Conservation (phyloP, 805 yeast species). For the Clavispora phyllophila region DNA sequence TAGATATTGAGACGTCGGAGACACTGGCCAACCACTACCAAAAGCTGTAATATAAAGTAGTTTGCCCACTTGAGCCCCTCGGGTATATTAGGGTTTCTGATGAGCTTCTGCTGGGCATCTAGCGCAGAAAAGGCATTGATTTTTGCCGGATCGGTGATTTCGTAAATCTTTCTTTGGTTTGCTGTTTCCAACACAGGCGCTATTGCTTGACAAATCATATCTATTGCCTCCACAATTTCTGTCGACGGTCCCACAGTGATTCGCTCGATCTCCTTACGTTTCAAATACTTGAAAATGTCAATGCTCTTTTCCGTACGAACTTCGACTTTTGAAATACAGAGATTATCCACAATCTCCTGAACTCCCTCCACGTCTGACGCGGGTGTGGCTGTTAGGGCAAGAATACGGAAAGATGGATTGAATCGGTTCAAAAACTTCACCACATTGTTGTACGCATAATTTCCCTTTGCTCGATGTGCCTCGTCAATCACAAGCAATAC, state of each 20-base stretch:
- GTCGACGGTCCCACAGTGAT: conserved; percentile 48
- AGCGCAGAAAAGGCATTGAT: conserved; percentile 69
- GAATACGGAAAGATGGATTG: conserved; percentile 61
- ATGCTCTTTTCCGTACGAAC: conserved; percentile 79
- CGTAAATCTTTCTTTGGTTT: conserved; percentile 57
- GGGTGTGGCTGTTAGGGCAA: conserved; percentile 96
- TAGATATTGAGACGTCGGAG: conserved; percentile 67
- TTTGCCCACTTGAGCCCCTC: conserved; percentile 76
- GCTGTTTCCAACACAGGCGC: conserved; percentile 62
- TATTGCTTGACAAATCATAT: conserved; percentile 57
- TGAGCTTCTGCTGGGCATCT: conserved; percentile 58
- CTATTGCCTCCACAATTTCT: conserved; percentile 54
- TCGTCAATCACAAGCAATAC: conserved; percentile 85
- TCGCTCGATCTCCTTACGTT: conserved; percentile 56
- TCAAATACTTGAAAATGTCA: conserved; percentile 79
- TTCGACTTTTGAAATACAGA: conserved; percentile 72
- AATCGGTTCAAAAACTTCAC: conserved; percentile 56
- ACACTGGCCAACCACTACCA: conserved; percentile 71
- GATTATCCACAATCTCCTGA: conserved; percentile 73
- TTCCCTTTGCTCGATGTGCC: conserved; percentile 91
- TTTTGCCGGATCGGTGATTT: conserved; percentile 57
- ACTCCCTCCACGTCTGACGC: conserved; percentile 84
- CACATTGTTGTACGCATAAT: conserved; percentile 85
- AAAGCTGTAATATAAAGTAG: conserved; percentile 53
- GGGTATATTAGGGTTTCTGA: conserved; percentile 48